A percentile compares a stretch with the other conserved stretches of the same genome.
phyloP scores from a whole-genome alignment of 2,329 filamentous ascomycete genomes.

The Trematosphaeria pertusa region DNA sequence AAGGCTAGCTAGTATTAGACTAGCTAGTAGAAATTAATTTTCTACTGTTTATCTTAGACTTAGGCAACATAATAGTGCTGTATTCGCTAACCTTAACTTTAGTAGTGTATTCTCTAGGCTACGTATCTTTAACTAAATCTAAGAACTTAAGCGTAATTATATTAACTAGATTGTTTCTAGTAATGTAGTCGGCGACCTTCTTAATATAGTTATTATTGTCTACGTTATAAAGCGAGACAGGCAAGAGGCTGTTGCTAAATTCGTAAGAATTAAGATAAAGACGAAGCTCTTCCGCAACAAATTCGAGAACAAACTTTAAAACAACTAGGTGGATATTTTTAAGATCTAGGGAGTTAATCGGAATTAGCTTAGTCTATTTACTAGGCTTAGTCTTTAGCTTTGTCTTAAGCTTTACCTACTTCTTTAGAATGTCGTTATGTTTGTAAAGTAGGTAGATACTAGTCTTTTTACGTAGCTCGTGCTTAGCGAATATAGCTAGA shows the following conservation, averaged over 20 bases:
- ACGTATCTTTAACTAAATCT: slow-evolving; percentile 6
- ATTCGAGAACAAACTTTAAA: slow-evolving; percentile 11
- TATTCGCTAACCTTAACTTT: slow-evolving; percentile 10
- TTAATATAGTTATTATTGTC: slow-evolving; percentile 8
- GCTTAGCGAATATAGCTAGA: slow-evolving; percentile 11
- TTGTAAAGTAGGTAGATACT: slow-evolving; percentile 11
- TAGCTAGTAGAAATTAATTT: slow-evolving; percentile 12
- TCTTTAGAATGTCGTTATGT: slow-evolving; percentile 12
- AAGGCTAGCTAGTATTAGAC: slow-evolving; percentile 11
- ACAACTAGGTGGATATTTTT: slow-evolving; percentile 10
- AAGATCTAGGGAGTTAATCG: slow-evolving; percentile 13
- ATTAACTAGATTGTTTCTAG: slow-evolving; percentile 10
- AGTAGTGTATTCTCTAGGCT: slow-evolving; percentile 10
- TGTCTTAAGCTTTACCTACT: slow-evolving; percentile 15
- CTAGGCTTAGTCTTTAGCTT: slow-evolving; percentile 14
- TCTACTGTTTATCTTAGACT: slow-evolving; percentile 11
- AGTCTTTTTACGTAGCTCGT: slow-evolving; percentile 10
- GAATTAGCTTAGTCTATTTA: slow-evolving; percentile 15
- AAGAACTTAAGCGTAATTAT: slow-evolving; percentile 12
- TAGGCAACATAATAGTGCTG: slow-evolving; percentile 13
- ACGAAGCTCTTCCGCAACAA: slow-evolving; percentile 10
- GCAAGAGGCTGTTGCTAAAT: slow-evolving; percentile 10
- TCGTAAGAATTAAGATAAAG: slow-evolving; percentile 13
- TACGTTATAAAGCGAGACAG: slow-evolving; percentile 10
- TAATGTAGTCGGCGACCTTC: slow-evolving; percentile 11